A percentile compares a stretch with the other conserved stretches of the same genome.
These are phyloP conservation scores for Gossypium arboreum DNA, from an alignment of 345 rosid species.

Conservation along the genomic window DNA sequence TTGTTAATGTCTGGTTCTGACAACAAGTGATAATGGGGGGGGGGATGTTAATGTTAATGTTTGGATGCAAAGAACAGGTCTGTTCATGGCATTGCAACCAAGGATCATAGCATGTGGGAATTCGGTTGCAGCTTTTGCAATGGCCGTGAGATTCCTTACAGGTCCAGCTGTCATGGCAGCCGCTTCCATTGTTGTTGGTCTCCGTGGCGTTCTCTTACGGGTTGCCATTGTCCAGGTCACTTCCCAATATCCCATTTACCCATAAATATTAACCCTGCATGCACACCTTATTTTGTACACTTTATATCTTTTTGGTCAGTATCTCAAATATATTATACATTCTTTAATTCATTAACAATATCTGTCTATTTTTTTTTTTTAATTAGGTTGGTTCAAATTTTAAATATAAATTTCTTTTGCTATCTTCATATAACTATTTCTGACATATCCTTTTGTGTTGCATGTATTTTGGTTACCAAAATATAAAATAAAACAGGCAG, in stretches of 20 bases:
- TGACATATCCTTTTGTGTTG: too few relatives aligned
- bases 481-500: conserved; percentile 43
- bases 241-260: not conserved
- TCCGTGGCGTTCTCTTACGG: conserved; percentile 76
- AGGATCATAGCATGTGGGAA: conserved; percentile 99
- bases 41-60: not conserved
- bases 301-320: too few relatives aligned
- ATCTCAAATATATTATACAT: too few relatives aligned
- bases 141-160: conserved; percentile 89
- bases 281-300: too few relatives aligned
- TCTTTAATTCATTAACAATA: too few relatives aligned
- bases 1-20: conserved; percentile 1
- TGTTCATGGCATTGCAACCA: conserved; percentile 99
- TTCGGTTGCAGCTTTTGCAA: conserved; percentile 77
- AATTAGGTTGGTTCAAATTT: too few relatives aligned
- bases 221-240: conserved; percentile 93
- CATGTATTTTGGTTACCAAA: conserved; percentile 10
- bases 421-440: too few relatives aligned
- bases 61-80: conserved; percentile 39
- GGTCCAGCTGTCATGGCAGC: conserved; percentile 99
- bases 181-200: conserved; percentile 89
- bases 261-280: not conserved
- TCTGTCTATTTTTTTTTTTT: too few relatives aligned
- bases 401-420: too few relatives aligned
- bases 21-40: conserved; percentile 7